Base-by-base conservation (phyloP, 1,139 yeast species). In the Zygosaccharomyces sapae region DNA sequence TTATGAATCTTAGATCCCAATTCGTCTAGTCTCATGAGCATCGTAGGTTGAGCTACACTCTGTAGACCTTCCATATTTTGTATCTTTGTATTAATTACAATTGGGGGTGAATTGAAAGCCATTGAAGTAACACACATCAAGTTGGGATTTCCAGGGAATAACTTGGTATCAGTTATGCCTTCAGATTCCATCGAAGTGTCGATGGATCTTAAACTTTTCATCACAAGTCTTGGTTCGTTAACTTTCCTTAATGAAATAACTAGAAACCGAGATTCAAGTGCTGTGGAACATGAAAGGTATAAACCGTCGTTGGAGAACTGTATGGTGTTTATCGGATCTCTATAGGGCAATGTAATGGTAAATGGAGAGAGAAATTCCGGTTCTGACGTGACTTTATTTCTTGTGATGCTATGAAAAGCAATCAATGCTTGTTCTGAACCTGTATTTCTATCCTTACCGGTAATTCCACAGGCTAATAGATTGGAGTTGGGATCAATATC, bases 361-460 rank as follows among this genome's bases (percentile, higher is more conserved):
- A 83, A 77, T 4, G 86, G 84, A 10, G 59, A 48, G 9, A 48
- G 52, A 31, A 62, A 55, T 16, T 54, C 55, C 5, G 55, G 53
- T 40, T 52, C 54, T 12, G 47, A 44, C 5, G 57, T 56, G 33
- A 53, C 51, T 40, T 55, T 53, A 48, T 53, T 45, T 45, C 57
- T 41, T 47, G 48, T 49, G 64, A 65, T 20, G 61, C 67, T 73
- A 55, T 87, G 87, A 45, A 89, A 68, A 6, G 84, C 79, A 18
- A 89, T 77, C 61, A 89, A 77, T 3, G 96, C 94, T 59, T 86
- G 95, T 57, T 85, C 95, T 36, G 80, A 75, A 6, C 83, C 83
- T 1, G 83, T 77, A 18, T 77, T 69, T 51, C 86, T 73, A 58
- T 86, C 94, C 52, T 81, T 77, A 0, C 95, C 92, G 0, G 90